Evolutionary conservation across 2,329 filamentous ascomycete species (phyloP), one percentile per base, ranked within the genome.

Genomic region (Ceratocystis huliohia): DNA sequence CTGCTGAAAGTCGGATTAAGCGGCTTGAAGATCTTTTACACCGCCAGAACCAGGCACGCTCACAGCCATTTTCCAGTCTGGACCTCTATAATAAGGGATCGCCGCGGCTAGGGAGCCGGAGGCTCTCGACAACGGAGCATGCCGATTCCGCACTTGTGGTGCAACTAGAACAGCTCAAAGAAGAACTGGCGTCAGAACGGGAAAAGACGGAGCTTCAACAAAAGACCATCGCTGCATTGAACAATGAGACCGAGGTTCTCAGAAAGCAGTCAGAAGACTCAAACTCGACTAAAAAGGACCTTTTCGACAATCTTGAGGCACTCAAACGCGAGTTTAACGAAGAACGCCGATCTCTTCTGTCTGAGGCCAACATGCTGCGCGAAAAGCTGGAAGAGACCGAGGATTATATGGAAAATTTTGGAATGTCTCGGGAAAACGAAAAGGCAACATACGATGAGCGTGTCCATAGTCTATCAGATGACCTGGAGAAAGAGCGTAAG

Each of bases 301-400:
- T 99, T 8, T 85, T 99, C 76, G 88, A 90, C 70, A 99, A 99
- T 72, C 90, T 99, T 78, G 91, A 97, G 73, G 88, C 92, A 13
- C 84, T 95, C 70, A 91, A 96, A 75, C 85, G 85, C 30, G 94
- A 97, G 72, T 96, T 96, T 70, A 81, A 88, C 45, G 85, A 87
- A 63, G 93, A 97, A 75, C 85, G 94, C 48, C 90, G 88, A 72
- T 88, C 86, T 8, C 79, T 97, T 0, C 89, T 96, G 71, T 81
- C 84, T 17, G 92, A 97, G 73, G 86, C 94, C 67, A 87, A 86
- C 70, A 82, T 83, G 15, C 82, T 92, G 67, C 92, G 88, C 72
- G 80, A 86, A 65, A 88, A 87, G 64, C 79, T 94, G 0, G 94
- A 97, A 73, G 91, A 97, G 71, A 82, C 88, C 5, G 94, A 99